phyloP scores from a whole-genome alignment of 2,329 filamentous ascomycete genomes.

The Pseudonectria foliicola region DNA sequence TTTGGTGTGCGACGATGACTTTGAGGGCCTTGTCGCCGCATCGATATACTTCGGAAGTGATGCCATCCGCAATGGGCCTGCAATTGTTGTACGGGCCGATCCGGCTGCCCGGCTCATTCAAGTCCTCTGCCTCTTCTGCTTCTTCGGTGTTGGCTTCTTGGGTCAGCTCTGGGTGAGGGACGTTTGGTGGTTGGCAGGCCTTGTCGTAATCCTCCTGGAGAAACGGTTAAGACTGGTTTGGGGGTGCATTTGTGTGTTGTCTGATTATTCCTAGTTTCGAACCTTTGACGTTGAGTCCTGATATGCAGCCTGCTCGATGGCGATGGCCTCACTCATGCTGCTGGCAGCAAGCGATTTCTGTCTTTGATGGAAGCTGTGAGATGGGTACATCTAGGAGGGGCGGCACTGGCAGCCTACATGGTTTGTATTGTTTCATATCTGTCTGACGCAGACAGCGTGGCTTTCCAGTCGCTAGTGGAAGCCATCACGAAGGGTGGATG shows the following conservation, averaged over 20 bases:
- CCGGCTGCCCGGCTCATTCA: conserved; percentile 27
- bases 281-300: conserved; percentile 51
- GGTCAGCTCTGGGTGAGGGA: conserved; percentile 4
- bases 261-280: too few relatives aligned
- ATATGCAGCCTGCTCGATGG: conserved; percentile 59
- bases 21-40: conserved; percentile 65
- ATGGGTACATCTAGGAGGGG: conserved; percentile 1
- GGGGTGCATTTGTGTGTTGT: conserved; percentile 5
- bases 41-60: conserved; percentile 80
- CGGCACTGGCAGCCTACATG: conserved; percentile 21
- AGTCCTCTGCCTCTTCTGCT: neutral
- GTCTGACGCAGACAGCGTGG: conserved; percentile 47
- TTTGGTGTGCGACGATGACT: conserved; percentile 67
- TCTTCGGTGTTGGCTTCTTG: conserved; percentile 1
- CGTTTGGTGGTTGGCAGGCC: conserved; percentile 27
- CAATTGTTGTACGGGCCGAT: conserved; percentile 51
- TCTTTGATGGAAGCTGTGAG: conserved; percentile 12
- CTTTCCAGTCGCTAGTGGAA: conserved; percentile 38
- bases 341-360: conserved; percentile 22
- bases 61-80: conserved; percentile 53
- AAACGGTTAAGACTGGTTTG: conserved; percentile 17
- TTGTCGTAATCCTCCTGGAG: conserved; percentile 52
- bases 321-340: conserved; percentile 45
- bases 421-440: conserved; percentile 57
- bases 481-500: conserved; percentile 8